Percentiles rank a stretch among this genome's conserved stretches.
Evolutionary conservation across 2,329 filamentous ascomycete species (phyloP).

Genomic region (Alternaria rosae): DNA sequence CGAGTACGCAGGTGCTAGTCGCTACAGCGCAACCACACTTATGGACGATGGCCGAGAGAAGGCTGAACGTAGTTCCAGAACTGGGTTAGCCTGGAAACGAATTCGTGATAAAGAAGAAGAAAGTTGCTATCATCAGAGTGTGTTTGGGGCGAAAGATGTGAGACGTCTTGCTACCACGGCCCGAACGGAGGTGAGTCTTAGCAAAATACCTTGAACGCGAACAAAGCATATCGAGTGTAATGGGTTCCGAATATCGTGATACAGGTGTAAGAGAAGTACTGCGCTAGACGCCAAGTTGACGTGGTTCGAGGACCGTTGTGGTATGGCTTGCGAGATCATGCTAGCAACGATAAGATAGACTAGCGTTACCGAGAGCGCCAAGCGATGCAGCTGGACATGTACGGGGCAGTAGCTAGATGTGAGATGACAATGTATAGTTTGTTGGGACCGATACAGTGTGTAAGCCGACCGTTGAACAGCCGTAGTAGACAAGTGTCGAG

Average conservation of each 20-base stretch:
- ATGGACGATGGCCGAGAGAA: not conserved
- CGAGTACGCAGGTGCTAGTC: conserved; percentile 15
- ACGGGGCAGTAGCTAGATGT: not conserved
- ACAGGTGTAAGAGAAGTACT: not conserved
- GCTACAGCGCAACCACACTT: not conserved
- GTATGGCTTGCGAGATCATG: conserved; percentile 1
- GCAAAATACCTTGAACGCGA: not conserved
- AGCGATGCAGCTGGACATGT: not conserved
- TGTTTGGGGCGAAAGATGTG: not conserved
- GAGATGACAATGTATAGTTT: conserved; percentile 2
- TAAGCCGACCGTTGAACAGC: not conserved
- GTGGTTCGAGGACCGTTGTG: not conserved
- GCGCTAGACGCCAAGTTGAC: not conserved
- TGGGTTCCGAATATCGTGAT: not conserved
- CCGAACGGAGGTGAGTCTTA: not conserved
- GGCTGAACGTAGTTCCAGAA: not conserved
- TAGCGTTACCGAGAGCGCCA: not conserved
- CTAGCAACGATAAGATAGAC: not conserved
- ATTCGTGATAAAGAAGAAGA: not conserved
- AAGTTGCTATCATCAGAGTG: not conserved
- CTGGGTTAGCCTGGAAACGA: not conserved
- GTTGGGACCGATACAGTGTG: not conserved
- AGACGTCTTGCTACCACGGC: not conserved
- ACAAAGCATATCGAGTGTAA: not conserved
- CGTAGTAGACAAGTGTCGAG: not conserved